Base-by-base conservation (phyloP, 495 filamentous ascomycete species). In the Letharia columbiana region DNA sequence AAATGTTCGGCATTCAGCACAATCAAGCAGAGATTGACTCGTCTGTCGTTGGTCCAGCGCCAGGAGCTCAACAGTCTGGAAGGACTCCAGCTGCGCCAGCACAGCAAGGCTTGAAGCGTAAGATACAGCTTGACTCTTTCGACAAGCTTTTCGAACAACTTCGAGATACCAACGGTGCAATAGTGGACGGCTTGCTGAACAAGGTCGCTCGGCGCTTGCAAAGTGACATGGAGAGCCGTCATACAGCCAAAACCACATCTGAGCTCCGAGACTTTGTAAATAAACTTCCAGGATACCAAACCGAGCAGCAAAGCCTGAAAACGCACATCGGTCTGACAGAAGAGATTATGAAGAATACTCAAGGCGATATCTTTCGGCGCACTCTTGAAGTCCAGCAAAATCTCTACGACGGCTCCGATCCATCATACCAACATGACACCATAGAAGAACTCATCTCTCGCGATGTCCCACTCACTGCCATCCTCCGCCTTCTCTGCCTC, bases 11-110 rank as follows among this genome's bases (percentile, higher is more conserved):
- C 59, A 93, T 99, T 66, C 83, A 88, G 66, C 76, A 87, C 66
- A 97, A 93, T 74, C 90, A 96, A 74, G 87, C 91, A 52, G 92
- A 98, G 71, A 84, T 98, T n/a, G 93, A 97, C 71, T 87, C 91
- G 35, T 90, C 92, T 18, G 87, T 99, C 61, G 86, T 96, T 18
- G 94, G 95, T 9, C 83, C 85, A 61, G 81, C 88, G 17, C 75
- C 86, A 33, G 84, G 81, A 52, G 75, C 78, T 31, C 82, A 80
- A 66, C 81, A 82, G 37, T 84, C 81, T 33, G 80, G 85, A 17
- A 83, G 80, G 60, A 78, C 80, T 15, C 75, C 83, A 6, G 78
- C 82, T 62, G 77, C 80, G 65, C 74, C 79, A 61, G 70, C 78
- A 31, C 81, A 85, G 70, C 82, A 84, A 71, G 79, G 85, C 62